Percentiles rank a stretch among this genome's conserved stretches.
These are phyloP conservation scores for Beauveria pseudobassiana DNA, from an alignment of 2,329 filamentous ascomycete genomes.

Conservation along the genomic window DNA sequence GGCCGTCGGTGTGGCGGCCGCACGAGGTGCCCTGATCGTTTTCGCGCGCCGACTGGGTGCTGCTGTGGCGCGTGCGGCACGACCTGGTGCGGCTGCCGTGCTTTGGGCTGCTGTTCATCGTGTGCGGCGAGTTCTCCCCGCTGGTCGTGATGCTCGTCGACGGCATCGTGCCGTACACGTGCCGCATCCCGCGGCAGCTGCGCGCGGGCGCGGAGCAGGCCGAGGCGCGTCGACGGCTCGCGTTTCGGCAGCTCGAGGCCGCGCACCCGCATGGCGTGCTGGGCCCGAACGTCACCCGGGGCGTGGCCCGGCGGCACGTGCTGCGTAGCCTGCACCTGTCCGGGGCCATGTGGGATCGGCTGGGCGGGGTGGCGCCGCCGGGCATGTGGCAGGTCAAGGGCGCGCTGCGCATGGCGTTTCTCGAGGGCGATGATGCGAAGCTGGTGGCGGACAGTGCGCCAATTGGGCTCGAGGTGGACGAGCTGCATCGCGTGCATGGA, in stretches of 20 bases:
- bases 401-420: conserved; percentile 47
- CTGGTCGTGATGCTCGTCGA: conserved; percentile 67
- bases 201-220: conserved; percentile 45
- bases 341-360: conserved; percentile 41
- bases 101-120: conserved; percentile 66
- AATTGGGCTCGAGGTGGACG: conserved; percentile 48
- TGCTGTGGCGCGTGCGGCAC: conserved; percentile 58
- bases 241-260: conserved; percentile 37
- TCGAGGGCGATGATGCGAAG: conserved; percentile 64
- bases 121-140: conserved; percentile 84
- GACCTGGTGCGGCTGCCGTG: conserved; percentile 73
- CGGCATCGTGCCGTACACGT: conserved; percentile 68
- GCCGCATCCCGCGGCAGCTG: conserved; percentile 73
- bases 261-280: conserved; percentile 28
- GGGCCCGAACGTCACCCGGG: conserved; percentile 23
- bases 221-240: conserved; percentile 43
- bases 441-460: conserved; percentile 55
- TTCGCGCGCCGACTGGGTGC: conserved; percentile 62
- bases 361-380: conserved; percentile 37
- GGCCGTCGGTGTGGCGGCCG: conserved; percentile 32
- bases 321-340: conserved; percentile 38
- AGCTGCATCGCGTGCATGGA: conserved; percentile 67
- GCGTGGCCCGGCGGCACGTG: conserved; percentile 29
- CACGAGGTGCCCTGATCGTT: conserved; percentile 26
- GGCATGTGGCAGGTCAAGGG: conserved; percentile 49